phyloP scores from a whole-genome alignment of 257 asterid species.

The Solanum sejunctum region DNA sequence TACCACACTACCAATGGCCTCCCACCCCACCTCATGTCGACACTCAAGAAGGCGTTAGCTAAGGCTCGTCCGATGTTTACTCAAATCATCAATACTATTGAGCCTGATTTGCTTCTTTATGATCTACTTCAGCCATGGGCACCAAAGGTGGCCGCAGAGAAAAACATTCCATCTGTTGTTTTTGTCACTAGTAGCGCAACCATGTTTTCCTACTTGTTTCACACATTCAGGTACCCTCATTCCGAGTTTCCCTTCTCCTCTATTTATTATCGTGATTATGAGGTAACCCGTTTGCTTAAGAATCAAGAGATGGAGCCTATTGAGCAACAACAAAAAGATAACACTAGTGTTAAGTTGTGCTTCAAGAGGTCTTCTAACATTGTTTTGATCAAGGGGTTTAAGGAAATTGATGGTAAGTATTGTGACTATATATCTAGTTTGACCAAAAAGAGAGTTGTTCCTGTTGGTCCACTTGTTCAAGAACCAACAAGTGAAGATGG shows the following conservation, averaged over 20 bases:
- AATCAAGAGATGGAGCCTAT: background rate
- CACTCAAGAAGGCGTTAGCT: conserved; percentile 1
- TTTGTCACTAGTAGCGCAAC: background rate
- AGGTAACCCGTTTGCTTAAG: background rate
- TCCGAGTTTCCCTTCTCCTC: conserved; percentile 1
- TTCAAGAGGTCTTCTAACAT: background rate
- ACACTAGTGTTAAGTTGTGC: background rate
- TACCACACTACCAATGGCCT: conserved; percentile 23
- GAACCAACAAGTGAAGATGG: background rate
- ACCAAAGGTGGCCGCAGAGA: background rate
- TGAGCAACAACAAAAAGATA: background rate
- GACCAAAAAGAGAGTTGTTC: background rate
- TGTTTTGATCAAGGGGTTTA: conserved; percentile 6
- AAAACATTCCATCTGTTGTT: conserved; percentile 11
- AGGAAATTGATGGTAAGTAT: conserved; percentile 10
- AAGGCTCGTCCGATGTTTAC: conserved; percentile 2
- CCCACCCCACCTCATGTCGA: conserved; percentile 8
- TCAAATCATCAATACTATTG: background rate
- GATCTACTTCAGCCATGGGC: conserved; percentile 17
- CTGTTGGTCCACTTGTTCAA: conserved; percentile 12
- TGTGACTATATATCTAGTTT: background rate
- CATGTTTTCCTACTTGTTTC: background rate
- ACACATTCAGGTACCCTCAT: background rate
- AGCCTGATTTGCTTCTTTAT: conserved; percentile 13
- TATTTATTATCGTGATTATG: conserved; percentile 2